Base-by-base conservation (phyloP, 495 filamentous ascomycete species). In the Penicillium fimorum region DNA sequence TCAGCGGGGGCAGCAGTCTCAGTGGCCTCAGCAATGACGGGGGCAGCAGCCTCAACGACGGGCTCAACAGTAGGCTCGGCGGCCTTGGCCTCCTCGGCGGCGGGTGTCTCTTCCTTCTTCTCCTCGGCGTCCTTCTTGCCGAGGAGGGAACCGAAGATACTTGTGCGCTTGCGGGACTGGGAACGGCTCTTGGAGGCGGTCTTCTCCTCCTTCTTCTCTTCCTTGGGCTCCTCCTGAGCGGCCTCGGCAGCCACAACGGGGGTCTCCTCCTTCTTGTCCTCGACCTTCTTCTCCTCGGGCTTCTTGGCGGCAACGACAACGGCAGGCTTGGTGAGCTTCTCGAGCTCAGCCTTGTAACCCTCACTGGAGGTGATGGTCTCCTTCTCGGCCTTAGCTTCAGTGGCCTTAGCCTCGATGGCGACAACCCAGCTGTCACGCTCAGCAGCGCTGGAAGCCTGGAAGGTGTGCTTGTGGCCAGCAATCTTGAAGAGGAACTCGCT, bases 351-450 rank as follows among this genome's bases (percentile, higher is more conserved):
- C 82, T 92, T 92, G 82, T 92, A 93, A 25, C 82, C 82, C 71
- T 91, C 87, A 58, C 82, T 86, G 68, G 84, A 81, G 47, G 79
- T 78, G 60, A 94, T 80, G 58, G 80, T 79, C 53, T 86, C 81
- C 62, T 80, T 86, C 53, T 87, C 76, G 55, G 84, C 84, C 79
- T 91, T 90, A 53, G 90, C 90, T 74, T 92, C 90, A 29, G 79
- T 76, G 50, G 84, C 75, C 84, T 91, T 91, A 55, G 80, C 68
- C 81, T 90, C 88, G 54, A 95, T 69, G 50, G 88, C 83, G 52
- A 81, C 82, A 58, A 95, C 79, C 93, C 93, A 98, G 79, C 84
- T 88, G 70, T 96, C 90, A 68, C 94, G 92, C 76, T 97, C 94
- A 50, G 81, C 74, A 33, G 81, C 64, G 60, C 63, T 87, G 57